Percentiles rank a stretch among this genome's conserved stretches.
phyloP scores from a whole-genome alignment of 2,329 filamentous ascomycete genomes.

The Claviceps sp. region DNA sequence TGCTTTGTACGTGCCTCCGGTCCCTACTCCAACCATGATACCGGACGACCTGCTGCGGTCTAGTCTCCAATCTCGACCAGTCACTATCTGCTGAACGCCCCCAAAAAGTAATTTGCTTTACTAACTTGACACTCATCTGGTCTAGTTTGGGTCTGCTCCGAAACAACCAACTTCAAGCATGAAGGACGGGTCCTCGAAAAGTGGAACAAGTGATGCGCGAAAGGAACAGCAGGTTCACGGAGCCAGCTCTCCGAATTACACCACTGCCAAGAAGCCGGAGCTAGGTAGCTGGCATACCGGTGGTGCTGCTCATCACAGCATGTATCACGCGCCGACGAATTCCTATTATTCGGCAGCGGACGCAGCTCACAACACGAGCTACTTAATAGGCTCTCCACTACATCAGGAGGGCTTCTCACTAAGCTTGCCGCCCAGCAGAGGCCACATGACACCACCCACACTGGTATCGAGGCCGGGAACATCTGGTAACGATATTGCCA shows the following conservation, averaged over 20 bases:
- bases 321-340: conserved; percentile 13
- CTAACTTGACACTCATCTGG: conserved; percentile 22
- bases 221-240: background rate
- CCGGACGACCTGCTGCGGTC: conserved; percentile 8
- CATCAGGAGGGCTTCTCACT: conserved; percentile 4
- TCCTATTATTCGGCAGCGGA: conserved; percentile 9
- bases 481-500: conserved; percentile 24
- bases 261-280: background rate
- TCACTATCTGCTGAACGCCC: background rate
- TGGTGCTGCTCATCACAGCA: conserved; percentile 29
- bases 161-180: conserved; percentile 40
- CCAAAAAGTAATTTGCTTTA: conserved; percentile 10
- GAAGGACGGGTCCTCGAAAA: conserved; percentile 33
- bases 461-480: conserved; percentile 35
- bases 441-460: conserved; percentile 29
- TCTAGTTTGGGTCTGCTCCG: conserved; percentile 41
- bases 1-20: conserved; percentile 85
- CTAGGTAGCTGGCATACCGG: conserved; percentile 16
- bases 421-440: background rate
- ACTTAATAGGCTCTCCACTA: conserved; percentile 4
- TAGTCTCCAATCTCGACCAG: background rate
- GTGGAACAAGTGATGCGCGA: conserved; percentile 23
- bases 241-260: background rate
- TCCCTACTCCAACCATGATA: conserved; percentile 16
- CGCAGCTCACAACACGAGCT: conserved; percentile 7